phyloP scores from a whole-genome alignment of 2,329 filamentous ascomycete genomes.

The Colletotrichum sp. region DNA sequence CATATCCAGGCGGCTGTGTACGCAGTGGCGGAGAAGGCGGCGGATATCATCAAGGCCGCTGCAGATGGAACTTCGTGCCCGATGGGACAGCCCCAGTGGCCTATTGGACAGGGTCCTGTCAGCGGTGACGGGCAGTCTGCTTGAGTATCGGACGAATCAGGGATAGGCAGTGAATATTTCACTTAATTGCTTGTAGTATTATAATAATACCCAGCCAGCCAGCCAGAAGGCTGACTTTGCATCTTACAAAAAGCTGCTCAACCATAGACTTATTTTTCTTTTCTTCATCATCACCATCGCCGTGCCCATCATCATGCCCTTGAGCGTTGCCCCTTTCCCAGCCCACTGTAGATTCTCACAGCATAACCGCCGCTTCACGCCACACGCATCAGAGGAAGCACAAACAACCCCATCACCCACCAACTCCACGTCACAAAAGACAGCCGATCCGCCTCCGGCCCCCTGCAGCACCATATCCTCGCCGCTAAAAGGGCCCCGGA shows the following conservation, averaged over 20 bases:
- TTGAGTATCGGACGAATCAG: not conserved
- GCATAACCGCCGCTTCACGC: not conserved
- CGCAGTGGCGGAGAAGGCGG: conserved; percentile 57
- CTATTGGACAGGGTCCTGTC: not conserved
- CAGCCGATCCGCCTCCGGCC: not conserved
- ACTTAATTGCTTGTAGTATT: not conserved
- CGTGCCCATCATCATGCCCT: not conserved
- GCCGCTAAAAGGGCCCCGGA: not conserved
- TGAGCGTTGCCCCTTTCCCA: not conserved
- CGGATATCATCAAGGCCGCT: conserved; percentile 48
- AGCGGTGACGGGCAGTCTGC: not conserved
- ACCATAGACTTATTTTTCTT: not conserved
- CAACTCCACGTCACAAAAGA: not conserved
- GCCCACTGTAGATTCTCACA: no score
- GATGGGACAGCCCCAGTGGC: not conserved
- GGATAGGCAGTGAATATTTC: not conserved
- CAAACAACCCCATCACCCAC: not conserved
- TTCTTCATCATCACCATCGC: not conserved
- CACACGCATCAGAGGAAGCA: not conserved
- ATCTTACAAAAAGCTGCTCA: not conserved
- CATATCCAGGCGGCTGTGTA: conserved; percentile 60
- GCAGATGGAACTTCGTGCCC: not conserved
- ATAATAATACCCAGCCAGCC: not conserved
- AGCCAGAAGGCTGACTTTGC: not conserved
- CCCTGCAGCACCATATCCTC: not conserved